phyloP scores from a whole-genome alignment of 192 early-diverging fungal genomes.

The Gryganskiella cystojenkinii region DNA sequence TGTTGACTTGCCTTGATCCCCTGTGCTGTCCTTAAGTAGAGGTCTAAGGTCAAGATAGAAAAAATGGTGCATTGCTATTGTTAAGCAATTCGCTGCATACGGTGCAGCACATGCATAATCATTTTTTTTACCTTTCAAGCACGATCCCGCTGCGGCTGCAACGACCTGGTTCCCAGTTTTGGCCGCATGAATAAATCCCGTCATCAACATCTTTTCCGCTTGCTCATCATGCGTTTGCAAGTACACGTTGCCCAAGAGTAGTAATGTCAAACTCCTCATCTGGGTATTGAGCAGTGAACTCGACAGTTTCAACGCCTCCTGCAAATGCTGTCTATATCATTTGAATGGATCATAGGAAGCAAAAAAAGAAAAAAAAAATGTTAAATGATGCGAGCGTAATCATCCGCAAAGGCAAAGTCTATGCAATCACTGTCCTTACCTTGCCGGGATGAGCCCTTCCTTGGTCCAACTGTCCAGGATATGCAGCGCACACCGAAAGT shows the following conservation, averaged over 20 bases:
- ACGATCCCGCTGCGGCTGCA: constrained; percentile 30
- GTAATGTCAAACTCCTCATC: constrained; percentile 48
- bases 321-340: constrained; percentile 59
- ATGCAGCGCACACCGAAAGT: constrained; percentile 28
- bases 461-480: constrained; percentile 43
- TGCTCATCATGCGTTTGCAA: constrained; percentile 54
- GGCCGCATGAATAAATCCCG: constrained; percentile 38
- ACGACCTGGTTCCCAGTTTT: constrained; percentile 41
- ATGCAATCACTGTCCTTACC: too few relatives aligned
- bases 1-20: constrained; percentile 52
- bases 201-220: constrained; percentile 56
- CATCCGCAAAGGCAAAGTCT: too few relatives aligned
- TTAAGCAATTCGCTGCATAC: background rate
- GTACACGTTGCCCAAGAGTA: constrained; percentile 52
- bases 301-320: constrained; percentile 51
- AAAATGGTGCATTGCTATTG: background rate
- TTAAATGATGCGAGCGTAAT: too few relatives aligned
- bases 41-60: constrained; percentile 15
- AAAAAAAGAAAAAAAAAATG: too few relatives aligned
- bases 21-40: constrained; percentile 41
- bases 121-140: constrained; percentile 38
- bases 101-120: background rate
- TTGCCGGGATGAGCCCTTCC: constrained; percentile 31
- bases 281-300: constrained; percentile 46
- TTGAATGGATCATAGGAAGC: too few relatives aligned